Evolutionary conservation across 495 filamentous ascomycete genomes (phyloP), one percentile per base, ranked within the genome.

Genomic region (Oidiodendron maius): DNA sequence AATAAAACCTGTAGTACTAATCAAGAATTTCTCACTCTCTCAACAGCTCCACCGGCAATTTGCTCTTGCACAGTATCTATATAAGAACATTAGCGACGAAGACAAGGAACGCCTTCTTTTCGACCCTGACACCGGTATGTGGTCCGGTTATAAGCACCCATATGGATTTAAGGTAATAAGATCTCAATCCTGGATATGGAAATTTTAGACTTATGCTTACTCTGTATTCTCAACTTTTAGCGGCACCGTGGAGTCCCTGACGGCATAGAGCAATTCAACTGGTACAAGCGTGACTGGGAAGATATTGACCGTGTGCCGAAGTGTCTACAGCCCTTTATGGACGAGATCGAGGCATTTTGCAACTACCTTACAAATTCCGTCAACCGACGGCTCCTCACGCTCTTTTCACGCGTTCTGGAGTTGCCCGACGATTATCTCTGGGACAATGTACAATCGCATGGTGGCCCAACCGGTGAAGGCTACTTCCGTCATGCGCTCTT

Each of bases 261-360:
- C 51, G 68, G 68, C 16, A 72, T 72, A 41, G 69, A 72, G 25
- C 69, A 72, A 52, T 72, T 72, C 62, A 72, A 72, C 56, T 72
- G 62, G 60, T 72, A 72, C 52, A 64, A 58, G 11, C 57, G 45
- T 5, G 68, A 72, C 40, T 71, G 63, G 61, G 53, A 59, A 39
- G 54, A 64, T 47, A 43, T 44, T 46, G 57, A 61, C 45, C 64
- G 64, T 20, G 53, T 62, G 11, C 69, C 69, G 6, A 60, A 28
- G 1, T 70, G 65, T 35, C 49, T 72, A 3, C 62, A 64, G 40
- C 69, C 68, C 4, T 70, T 72, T 51, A 70, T 71, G 64, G 69
- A 71, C 39, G 69, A 72, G 47, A 67, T 72, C 47, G 59, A 64
- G 28, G 48, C 62, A 1, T 72, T 72, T 51, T 63, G 60, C 55